phyloP scores from a whole-genome alignment of 495 filamentous ascomycete species.

The Astrocystis sublimbata region DNA sequence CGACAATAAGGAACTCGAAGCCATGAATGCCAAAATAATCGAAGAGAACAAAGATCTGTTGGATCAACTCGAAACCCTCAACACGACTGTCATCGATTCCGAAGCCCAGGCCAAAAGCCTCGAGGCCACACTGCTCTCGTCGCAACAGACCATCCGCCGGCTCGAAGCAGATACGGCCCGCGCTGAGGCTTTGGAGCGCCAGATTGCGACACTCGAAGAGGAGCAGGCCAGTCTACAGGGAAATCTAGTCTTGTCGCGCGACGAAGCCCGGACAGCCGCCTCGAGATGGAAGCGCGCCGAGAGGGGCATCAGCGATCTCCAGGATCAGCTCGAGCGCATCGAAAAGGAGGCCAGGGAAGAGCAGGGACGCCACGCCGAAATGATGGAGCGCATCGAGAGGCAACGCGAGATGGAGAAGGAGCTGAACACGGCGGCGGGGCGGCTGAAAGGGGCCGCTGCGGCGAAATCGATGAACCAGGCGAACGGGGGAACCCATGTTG shows the following conservation, averaged over 20 bases:
- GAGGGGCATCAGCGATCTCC: conserved; percentile 65
- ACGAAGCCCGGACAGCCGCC: conserved; percentile 72
- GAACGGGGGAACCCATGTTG: conserved; percentile 60
- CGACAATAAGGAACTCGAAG: conserved; percentile 74
- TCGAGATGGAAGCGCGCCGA: conserved; percentile 84
- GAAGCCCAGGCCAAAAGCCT: conserved; percentile 73
- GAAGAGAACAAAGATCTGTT: conserved; percentile 79
- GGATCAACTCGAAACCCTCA: conserved; percentile 79
- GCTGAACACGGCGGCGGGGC: conserved; percentile 70
- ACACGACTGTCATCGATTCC: conserved; percentile 69
- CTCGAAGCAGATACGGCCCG: conserved; percentile 71
- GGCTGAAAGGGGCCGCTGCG: conserved; percentile 76
- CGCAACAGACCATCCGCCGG: conserved; percentile 71
- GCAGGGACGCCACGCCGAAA: conserved; percentile 75
- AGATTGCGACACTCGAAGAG: conserved; percentile 73
- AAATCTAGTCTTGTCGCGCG: conserved; percentile 61
- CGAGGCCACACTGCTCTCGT: conserved; percentile 69
- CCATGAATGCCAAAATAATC: conserved; percentile 67
- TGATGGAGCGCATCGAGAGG: conserved; percentile 77
- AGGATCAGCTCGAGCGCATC: conserved; percentile 86
- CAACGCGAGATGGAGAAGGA: conserved; percentile 72
- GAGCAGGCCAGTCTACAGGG: conserved; percentile 75
- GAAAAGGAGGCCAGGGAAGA: conserved; percentile 84
- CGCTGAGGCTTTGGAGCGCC: conserved; percentile 73
- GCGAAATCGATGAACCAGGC: conserved; percentile 59